These are phyloP conservation scores for Taphrina populina DNA, from an alignment of 1,139 yeast genomes.

Conservation along the genomic window DNA sequence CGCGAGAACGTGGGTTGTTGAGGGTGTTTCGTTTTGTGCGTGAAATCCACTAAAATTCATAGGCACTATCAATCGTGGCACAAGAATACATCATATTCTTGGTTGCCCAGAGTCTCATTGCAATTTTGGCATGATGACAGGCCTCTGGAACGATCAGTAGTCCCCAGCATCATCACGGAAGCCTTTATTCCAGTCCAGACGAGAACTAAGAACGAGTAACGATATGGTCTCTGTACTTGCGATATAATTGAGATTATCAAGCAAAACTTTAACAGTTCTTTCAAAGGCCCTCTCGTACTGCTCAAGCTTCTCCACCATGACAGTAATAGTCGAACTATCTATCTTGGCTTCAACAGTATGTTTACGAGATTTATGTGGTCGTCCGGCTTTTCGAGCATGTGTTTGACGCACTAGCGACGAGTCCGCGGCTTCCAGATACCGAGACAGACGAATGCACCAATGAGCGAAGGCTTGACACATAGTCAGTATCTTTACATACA, in stretches of 20 bases:
- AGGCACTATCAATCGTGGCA: background rate
- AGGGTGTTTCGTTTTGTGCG: no score
- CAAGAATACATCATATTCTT: no score
- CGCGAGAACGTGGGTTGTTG: no score
- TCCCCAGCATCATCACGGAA: slow-evolving; percentile 31
- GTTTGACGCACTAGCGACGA: slow-evolving; percentile 52
- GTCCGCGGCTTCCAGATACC: slow-evolving; percentile 57
- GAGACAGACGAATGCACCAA: slow-evolving; percentile 57
- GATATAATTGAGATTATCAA: slow-evolving; percentile 55
- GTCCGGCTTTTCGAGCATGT: slow-evolving; percentile 53
- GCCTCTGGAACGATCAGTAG: background rate
- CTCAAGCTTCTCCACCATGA: slow-evolving; percentile 53
- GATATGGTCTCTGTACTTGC: slow-evolving; percentile 67
- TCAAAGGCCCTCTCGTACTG: slow-evolving; percentile 59
- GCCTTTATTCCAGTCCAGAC: slow-evolving; percentile 48
- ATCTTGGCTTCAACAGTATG: slow-evolving; percentile 42
- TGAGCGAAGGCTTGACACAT: slow-evolving; percentile 55
- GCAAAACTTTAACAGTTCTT: slow-evolving; percentile 55
- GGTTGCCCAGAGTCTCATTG: no score
- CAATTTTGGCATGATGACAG: no score
- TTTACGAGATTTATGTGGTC: no score
- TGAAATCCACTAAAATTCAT: background rate
- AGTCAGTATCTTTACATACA: slow-evolving; percentile 46
- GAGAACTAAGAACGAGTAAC: slow-evolving; percentile 55
- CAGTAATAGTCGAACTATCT: slow-evolving; percentile 48